phyloP scores from a whole-genome alignment of 768 basidiomycete genomes.

The Mycena vulgaris region DNA sequence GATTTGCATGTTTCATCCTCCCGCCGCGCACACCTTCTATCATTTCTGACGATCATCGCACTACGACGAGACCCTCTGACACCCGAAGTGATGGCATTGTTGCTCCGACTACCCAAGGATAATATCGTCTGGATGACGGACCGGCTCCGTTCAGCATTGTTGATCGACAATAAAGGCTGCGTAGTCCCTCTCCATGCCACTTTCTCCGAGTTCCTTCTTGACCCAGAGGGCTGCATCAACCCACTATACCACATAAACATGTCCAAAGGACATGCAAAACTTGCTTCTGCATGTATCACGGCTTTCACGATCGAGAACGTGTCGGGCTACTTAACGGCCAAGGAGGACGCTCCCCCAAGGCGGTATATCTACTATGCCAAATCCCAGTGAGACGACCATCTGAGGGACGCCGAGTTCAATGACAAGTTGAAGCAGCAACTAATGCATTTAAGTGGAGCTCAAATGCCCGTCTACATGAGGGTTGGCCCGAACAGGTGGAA shows the following conservation, averaged over 20 bases:
- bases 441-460: neutral
- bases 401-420: neutral
- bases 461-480: neutral
- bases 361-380: neutral
- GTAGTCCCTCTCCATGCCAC: slow-evolving; percentile 18
- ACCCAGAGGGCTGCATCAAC: slow-evolving; percentile 4
- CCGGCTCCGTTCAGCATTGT: slow-evolving; percentile 12
- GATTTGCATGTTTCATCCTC: neutral
- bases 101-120: neutral
- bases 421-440: slow-evolving; percentile 5
- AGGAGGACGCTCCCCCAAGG: neutral
- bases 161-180: neutral
- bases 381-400: neutral
- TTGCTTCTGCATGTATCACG: slow-evolving; percentile 12
- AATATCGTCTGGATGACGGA: slow-evolving; percentile 22
- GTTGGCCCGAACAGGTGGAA: neutral
- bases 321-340: neutral
- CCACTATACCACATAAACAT: slow-evolving; percentile 10
- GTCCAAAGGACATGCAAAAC: neutral
- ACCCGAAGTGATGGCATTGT: slow-evolving; percentile 1
- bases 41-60: slow-evolving; percentile 12
- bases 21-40: neutral
- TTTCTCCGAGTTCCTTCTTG: slow-evolving; percentile 19
- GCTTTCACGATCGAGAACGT: slow-evolving; percentile 10
- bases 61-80: neutral